These are phyloP conservation scores for Bacidia gigantensis DNA, from an alignment of 495 filamentous ascomycete species.

Conservation along the genomic window DNA sequence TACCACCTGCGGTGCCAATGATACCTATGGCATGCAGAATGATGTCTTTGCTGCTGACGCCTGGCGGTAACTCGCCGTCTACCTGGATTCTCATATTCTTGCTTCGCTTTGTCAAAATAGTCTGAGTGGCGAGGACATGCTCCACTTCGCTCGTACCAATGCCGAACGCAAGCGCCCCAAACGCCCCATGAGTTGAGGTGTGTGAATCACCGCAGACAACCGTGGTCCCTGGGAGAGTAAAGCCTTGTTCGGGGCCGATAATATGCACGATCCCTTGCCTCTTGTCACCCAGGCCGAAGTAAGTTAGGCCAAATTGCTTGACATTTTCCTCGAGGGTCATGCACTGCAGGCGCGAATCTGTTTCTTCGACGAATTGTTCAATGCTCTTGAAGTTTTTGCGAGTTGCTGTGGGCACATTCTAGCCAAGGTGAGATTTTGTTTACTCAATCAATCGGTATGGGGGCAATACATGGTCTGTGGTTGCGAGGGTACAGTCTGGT, in stretches of 20 bases:
- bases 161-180: slow-evolving; percentile 88
- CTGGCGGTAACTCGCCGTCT: slow-evolving; percentile 76
- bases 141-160: slow-evolving; percentile 98
- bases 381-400: slow-evolving; percentile 82
- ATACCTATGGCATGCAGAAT: slow-evolving; percentile 87
- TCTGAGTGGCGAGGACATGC: slow-evolving; percentile 94
- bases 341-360: slow-evolving; percentile 86
- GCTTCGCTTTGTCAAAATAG: slow-evolving; percentile 80
- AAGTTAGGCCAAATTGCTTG: slow-evolving; percentile 89
- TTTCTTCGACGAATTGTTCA: slow-evolving; percentile 75
- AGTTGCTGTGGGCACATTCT: slow-evolving; percentile 87
- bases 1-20: slow-evolving; percentile 92
- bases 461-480: slow-evolving; percentile 80
- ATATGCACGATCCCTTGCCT: slow-evolving; percentile 97
- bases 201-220: slow-evolving; percentile 97
- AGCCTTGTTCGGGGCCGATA: slow-evolving; percentile 98
- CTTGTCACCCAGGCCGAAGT: slow-evolving; percentile 93
- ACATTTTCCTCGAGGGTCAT: slow-evolving; percentile 94
- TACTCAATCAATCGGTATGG: neutral
- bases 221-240: slow-evolving; percentile 93
- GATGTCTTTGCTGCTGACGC: slow-evolving; percentile 93
- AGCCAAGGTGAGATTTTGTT: slow-evolving; percentile 14
- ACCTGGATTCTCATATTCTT: slow-evolving; percentile 99
- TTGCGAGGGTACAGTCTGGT: slow-evolving; percentile 92
- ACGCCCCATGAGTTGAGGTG: slow-evolving; percentile 95